Base-by-base conservation (phyloP, 305 asterid species). In the Fraxinus albicans region DNA sequence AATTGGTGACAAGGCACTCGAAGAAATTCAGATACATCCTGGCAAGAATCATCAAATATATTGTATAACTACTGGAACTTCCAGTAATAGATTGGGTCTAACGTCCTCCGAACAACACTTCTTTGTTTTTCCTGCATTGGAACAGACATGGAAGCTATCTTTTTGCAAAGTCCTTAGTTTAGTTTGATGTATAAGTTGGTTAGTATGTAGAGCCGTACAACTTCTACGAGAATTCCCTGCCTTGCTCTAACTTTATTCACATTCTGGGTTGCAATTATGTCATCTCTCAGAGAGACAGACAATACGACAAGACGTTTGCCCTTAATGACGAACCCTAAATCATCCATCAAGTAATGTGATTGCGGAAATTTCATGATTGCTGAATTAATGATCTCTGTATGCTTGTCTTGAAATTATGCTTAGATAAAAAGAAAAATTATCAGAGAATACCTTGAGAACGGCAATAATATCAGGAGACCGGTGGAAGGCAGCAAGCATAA, bases 391-490 rank as follows among this genome's bases (percentile, higher is more conserved):
- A 29, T 69, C 9, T 69, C 76, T 13, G 76, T 5, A 70, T 70
- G 23, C 76, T 36, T 29, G 42, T 4, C 25, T 31, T 42, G 38
- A 67, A 80, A 70, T 80, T 73, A 73, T 84, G 72, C 72, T 69
- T 6, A 63, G 40, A 70, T 6, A 13, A 79, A 38, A 44, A 7
- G 10, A 79, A 67, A 63, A 81, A 58, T 73, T 76, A 55, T 69
- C 73, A 80, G 50, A 79, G 13, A 75, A 82, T 87, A 94, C 98
- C 98, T 95, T 95, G 77, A 95, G 92, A 82, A 95, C 88, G 50
- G 98, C 97, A 87, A 94, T 88, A 84, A 94, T 92, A 84, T 89
- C 88, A 87, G 99, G 99, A 83, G 97, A 90, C 81, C 90, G 92
- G 79, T 89, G 91, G 76, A 95, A 94, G 86, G 94, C 92, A 79